Percentiles rank a stretch among this genome's conserved stretches.
Conservation (phyloP, 2,329 filamentous ascomycete genomes). For the Colletotrichum viniferum region DNA sequence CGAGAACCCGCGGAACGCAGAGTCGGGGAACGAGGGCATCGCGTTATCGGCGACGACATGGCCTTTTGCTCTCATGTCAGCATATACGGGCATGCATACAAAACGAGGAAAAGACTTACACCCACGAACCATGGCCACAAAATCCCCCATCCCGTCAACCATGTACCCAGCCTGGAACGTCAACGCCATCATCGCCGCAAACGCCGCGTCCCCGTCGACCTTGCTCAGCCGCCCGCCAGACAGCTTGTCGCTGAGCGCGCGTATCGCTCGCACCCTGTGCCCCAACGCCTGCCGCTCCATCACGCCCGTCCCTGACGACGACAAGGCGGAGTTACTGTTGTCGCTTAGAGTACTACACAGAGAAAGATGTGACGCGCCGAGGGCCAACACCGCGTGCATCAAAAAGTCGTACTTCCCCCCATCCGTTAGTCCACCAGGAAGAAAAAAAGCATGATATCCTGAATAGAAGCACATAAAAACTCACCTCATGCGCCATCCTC, state of each 20-base stretch:
- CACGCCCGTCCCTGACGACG: slow-evolving; percentile 18
- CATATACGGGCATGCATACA: too few species aligned
- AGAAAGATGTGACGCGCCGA: slow-evolving; percentile 42
- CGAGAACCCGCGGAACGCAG: slow-evolving; percentile 29
- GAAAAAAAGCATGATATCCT: rapidly evolving
- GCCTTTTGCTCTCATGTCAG: slow-evolving; percentile 20
- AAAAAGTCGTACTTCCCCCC: slow-evolving; percentile 42
- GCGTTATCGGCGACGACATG: slow-evolving; percentile 29
- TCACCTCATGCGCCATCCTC: slow-evolving; percentile 39
- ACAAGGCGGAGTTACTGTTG: too few species aligned
- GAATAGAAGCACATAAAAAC: neutral
- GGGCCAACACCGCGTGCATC: slow-evolving; percentile 45
- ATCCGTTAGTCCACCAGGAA: neutral
- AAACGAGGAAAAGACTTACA: slow-evolving; percentile 31
- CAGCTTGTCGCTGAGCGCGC: slow-evolving; percentile 37
- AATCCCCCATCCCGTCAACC: slow-evolving; percentile 43
- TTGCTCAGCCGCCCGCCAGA: slow-evolving; percentile 29
- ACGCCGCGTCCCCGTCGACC: slow-evolving; percentile 39
- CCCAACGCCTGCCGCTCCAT: slow-evolving; percentile 32
- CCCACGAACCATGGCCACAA: slow-evolving; percentile 41
- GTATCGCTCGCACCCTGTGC: slow-evolving; percentile 42
- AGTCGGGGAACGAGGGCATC: slow-evolving; percentile 22
- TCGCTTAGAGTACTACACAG: slow-evolving; percentile 26
- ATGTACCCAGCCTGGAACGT: slow-evolving; percentile 43
- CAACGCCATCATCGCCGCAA: slow-evolving; percentile 38